Conservation (phyloP, 2,329 filamentous ascomycete genomes). For the Alternaria angustiovoidea region DNA sequence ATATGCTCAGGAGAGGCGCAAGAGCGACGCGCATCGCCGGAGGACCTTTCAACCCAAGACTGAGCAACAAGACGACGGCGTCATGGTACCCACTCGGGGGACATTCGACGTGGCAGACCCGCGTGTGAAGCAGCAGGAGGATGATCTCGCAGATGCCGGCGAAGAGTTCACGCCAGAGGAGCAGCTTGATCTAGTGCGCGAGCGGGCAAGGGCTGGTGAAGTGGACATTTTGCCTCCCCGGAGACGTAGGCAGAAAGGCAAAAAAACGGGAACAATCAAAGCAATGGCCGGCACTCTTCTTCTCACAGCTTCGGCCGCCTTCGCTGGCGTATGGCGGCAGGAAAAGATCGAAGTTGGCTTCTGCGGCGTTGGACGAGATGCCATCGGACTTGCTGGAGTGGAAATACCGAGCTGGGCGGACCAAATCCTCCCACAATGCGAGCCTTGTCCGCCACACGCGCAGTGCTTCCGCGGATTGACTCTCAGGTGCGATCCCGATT, state of each 20-base stretch:
- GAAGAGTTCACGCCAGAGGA: constrained; percentile 97
- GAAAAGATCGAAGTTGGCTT: constrained; percentile 98
- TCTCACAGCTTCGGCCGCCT: constrained; percentile 72
- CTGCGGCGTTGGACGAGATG: constrained; percentile 78
- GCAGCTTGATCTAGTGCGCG: constrained; percentile 75
- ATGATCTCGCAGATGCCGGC: constrained; percentile 68
- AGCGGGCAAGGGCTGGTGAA: constrained; percentile 67
- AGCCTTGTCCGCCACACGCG: constrained; percentile 88
- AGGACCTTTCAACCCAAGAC: constrained; percentile 53
- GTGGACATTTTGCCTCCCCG: constrained; percentile 57
- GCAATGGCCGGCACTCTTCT: constrained; percentile 76
- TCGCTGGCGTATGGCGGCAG: constrained; percentile 85
- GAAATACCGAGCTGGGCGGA: constrained; percentile 77
- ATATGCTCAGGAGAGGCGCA: constrained; percentile 52
- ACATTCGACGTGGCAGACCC: constrained; percentile 67
- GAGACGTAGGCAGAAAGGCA: constrained; percentile 40
- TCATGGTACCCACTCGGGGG: constrained; percentile 63
- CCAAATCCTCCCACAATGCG: constrained; percentile 79
- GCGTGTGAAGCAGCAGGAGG: constrained; percentile 51
- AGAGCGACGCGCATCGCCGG: constrained; percentile 54
- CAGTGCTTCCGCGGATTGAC: constrained; percentile 83
- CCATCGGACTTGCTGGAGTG: constrained; percentile 65
- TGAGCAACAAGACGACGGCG: constrained; percentile 61
- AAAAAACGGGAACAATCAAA: constrained; percentile 61
- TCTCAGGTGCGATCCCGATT: constrained; percentile 84